Evolutionary conservation across 192 early-diverging fungal species (phyloP).

Genomic region (Powellomyces hirtus): DNA sequence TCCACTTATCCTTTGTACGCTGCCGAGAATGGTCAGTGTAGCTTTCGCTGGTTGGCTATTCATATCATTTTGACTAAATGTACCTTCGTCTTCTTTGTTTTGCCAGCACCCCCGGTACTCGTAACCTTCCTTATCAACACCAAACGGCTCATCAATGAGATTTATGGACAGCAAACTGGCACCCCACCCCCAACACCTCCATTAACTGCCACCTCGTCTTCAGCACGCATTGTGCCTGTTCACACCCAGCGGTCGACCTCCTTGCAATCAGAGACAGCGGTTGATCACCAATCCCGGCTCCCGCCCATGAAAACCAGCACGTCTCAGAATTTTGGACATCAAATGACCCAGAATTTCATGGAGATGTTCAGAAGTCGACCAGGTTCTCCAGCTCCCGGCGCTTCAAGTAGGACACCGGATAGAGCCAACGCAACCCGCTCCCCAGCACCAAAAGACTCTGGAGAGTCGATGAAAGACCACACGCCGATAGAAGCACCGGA

Average conservation of each 20-base stretch:
- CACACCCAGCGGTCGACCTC: constrained; percentile 4
- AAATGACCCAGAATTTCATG: constrained; percentile 17
- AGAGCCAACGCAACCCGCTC: not conserved
- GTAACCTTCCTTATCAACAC: constrained; percentile 44
- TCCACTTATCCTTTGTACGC: constrained; percentile 34
- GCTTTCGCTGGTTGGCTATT: no score
- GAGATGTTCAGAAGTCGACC: constrained; percentile 23
- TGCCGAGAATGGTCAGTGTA: constrained; percentile 5
- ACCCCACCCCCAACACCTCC: constrained; percentile 22
- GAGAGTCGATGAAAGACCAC: constrained; percentile 2
- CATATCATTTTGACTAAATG: no score
- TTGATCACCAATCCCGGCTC: not conserved
- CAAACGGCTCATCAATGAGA: constrained; percentile 49
- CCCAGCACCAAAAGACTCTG: not conserved
- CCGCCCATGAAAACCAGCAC: not conserved
- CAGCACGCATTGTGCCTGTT: not conserved
- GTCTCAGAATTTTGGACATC: not conserved
- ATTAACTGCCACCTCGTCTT: not conserved
- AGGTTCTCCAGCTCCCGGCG: not conserved
- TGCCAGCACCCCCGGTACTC: constrained; percentile 7
- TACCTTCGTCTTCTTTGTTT: no score
- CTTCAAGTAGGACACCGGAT: not conserved
- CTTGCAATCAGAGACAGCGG: not conserved
- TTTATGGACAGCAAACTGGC: constrained; percentile 38
- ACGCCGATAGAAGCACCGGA: constrained; percentile 1